A percentile compares a stretch with the other conserved stretches of the same genome.
Conservation (phyloP, 2,329 filamentous ascomycete species). For the Nannizziopsis barbatae region DNA sequence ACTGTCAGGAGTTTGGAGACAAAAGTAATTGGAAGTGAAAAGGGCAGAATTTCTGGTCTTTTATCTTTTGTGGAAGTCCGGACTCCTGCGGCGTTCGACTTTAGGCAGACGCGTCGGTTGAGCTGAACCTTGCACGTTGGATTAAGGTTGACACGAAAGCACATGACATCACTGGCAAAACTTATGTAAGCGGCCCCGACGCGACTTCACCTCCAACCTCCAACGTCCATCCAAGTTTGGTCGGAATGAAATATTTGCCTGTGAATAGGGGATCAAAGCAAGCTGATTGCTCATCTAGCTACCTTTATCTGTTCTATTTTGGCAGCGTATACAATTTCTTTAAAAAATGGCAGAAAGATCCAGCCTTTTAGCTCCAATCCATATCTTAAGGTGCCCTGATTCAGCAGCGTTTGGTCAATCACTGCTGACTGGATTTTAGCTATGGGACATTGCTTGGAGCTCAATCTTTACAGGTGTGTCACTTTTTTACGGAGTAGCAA, state of each 20-base stretch:
- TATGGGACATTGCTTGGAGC: constrained; percentile 82
- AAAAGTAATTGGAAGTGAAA: neutral
- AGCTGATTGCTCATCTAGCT: neutral
- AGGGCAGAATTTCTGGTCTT: neutral
- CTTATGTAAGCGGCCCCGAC: neutral
- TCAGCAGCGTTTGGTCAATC: neutral
- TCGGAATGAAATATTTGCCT: no score
- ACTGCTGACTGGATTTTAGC: constrained; percentile 35
- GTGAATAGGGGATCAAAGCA: no score
- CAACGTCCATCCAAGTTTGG: neutral
- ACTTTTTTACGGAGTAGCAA: neutral
- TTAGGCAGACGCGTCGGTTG: constrained; percentile 36
- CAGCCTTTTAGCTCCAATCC: constrained; percentile 13
- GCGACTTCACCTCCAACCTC: neutral
- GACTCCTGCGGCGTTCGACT: constrained; percentile 4
- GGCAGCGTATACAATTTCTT: neutral
- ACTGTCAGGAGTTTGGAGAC: neutral
- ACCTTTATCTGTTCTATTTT: no score
- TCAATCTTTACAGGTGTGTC: constrained; percentile 66
- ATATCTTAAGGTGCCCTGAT: constrained; percentile 16
- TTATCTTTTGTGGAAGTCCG: neutral
- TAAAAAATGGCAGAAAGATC: constrained; percentile 8
- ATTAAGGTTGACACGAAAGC: constrained; percentile 25
- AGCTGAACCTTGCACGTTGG: constrained; percentile 20
- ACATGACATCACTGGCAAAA: constrained; percentile 29